A percentile compares a stretch with the other conserved stretches of the same genome.
phyloP scores from a whole-genome alignment of 345 rosid genomes.

The Tarenaya hassleriana region DNA sequence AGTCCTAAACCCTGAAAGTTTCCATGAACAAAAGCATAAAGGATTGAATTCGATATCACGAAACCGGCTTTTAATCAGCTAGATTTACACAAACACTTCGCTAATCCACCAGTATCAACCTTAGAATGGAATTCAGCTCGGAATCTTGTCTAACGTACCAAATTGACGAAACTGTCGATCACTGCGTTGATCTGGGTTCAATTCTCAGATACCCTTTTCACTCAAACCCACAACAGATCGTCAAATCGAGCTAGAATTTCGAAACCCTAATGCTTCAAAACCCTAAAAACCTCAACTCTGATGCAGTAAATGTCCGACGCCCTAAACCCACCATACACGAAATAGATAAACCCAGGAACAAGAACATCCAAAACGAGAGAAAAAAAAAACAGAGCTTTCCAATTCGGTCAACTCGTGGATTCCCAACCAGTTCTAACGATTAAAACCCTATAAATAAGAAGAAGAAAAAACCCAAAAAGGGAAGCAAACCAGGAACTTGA shows the following conservation, averaged over 20 bases:
- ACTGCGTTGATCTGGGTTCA: not conserved
- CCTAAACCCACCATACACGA: not conserved
- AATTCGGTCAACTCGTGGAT: not conserved
- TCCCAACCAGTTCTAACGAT: conserved; percentile 1
- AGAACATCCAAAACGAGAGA: not conserved
- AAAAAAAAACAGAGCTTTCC: not conserved
- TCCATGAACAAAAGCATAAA: too few relatives aligned
- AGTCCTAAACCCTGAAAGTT: too few relatives aligned
- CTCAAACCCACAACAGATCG: not conserved
- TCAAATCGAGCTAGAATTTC: conserved; percentile 4
- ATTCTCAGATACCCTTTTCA: conserved; percentile 4
- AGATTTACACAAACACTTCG: too few relatives aligned
- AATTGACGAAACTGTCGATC: not conserved
- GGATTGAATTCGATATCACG: too few relatives aligned
- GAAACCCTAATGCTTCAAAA: not conserved
- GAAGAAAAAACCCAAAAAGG: conserved; percentile 19
- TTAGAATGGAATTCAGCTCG: conserved; percentile 3
- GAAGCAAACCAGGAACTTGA: conserved; percentile 21
- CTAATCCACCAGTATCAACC: too few relatives aligned
- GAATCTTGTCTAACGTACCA: conserved; percentile 2
- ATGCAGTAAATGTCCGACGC: conserved; percentile 7
- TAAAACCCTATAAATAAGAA: too few relatives aligned
- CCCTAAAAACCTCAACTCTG: conserved; percentile 10
- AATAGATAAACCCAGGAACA: not conserved
- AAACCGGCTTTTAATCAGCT: too few relatives aligned